Evolutionary conservation across 1,284 basidiomycete species (phyloP).

Genomic region (Melanopsichium pennsylvanicum): DNA sequence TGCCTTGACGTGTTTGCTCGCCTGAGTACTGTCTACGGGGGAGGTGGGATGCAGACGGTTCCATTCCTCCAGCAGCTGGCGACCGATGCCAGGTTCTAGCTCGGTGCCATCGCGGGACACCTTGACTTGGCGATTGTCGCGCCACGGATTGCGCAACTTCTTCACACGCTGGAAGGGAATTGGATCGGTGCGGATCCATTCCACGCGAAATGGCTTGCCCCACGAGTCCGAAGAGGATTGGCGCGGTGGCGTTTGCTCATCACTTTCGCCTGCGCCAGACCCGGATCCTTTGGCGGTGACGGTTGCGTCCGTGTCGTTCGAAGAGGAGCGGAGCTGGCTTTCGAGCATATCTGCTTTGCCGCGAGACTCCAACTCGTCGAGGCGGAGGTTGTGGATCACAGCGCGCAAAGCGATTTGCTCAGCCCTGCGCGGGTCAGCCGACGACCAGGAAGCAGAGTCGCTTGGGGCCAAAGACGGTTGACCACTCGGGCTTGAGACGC

Average conservation of each 20-base stretch:
- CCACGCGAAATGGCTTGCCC: slow-evolving; percentile 75
- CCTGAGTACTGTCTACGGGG: slow-evolving; percentile 13
- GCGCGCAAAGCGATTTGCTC: slow-evolving; percentile 67
- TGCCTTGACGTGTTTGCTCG: slow-evolving; percentile 1
- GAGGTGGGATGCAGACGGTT: slow-evolving; percentile 53
- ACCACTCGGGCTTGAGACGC: slow-evolving; percentile 22
- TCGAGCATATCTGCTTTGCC: slow-evolving; percentile 50
- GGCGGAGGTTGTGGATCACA: slow-evolving; percentile 58
- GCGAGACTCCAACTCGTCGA: slow-evolving; percentile 51
- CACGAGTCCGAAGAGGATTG: slow-evolving; percentile 42
- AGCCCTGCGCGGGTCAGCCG: slow-evolving; percentile 41
- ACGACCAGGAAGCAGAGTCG: slow-evolving; percentile 54
- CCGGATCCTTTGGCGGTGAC: slow-evolving; percentile 8
- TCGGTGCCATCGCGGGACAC: slow-evolving; percentile 88
- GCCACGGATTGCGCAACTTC: slow-evolving; percentile 89
- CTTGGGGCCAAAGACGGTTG: slow-evolving; percentile 33
- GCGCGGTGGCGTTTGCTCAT: slow-evolving; percentile 24
- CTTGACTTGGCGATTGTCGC: slow-evolving; percentile 87
- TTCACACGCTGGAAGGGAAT: slow-evolving; percentile 81
- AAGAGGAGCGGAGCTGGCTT: slow-evolving; percentile 35
- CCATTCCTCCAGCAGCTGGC: slow-evolving; percentile 81
- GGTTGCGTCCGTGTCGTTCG: slow-evolving; percentile 36
- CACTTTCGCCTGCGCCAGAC: slow-evolving; percentile 1
- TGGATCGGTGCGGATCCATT: slow-evolving; percentile 80
- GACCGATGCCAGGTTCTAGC: slow-evolving; percentile 81